Conservation (phyloP, 495 filamentous ascomycete genomes). For the Extremus antarcticus region DNA sequence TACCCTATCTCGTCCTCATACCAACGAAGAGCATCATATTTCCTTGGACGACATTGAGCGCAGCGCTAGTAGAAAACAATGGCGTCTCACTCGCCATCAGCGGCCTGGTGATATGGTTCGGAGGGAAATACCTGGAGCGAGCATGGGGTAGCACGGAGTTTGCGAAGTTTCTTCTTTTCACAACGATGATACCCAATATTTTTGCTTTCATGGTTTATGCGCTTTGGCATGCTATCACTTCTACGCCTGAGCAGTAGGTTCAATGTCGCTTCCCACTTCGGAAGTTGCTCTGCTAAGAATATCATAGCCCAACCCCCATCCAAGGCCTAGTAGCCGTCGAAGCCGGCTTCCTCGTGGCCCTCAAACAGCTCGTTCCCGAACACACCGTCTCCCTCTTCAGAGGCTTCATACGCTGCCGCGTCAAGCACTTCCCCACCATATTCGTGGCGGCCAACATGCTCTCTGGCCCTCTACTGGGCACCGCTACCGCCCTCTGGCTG, state of each 20-base stretch:
- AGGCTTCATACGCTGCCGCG: constrained; percentile 76
- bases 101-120: constrained; percentile 75
- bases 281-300: too few relatives aligned
- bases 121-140: constrained; percentile 87
- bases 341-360: constrained; percentile 89
- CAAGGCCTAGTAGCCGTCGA: constrained; percentile 82
- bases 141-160: constrained; percentile 93
- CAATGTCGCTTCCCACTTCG: too few relatives aligned
- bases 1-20: constrained; percentile 78
- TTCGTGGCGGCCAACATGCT: constrained; percentile 73
- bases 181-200: constrained; percentile 68
- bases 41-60: constrained; percentile 83
- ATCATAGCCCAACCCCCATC: constrained; percentile 58
- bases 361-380: constrained; percentile 95
- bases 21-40: constrained; percentile 74
- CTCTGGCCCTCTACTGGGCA: constrained; percentile 68
- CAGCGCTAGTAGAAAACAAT: constrained; percentile 87
- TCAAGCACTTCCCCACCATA: constrained; percentile 85
- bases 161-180: constrained; percentile 74
- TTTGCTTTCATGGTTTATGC: constrained; percentile 63
- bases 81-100: constrained; percentile 77
- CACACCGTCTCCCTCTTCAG: constrained; percentile 93
- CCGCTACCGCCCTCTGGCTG: constrained; percentile 72
- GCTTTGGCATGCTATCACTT: constrained; percentile 10
- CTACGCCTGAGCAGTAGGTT: constrained; percentile 18